Evolutionary conservation across 345 rosid species (phyloP), one percentile per base, ranked within the genome.

Genomic region (Excoecaria agallocha): DNA sequence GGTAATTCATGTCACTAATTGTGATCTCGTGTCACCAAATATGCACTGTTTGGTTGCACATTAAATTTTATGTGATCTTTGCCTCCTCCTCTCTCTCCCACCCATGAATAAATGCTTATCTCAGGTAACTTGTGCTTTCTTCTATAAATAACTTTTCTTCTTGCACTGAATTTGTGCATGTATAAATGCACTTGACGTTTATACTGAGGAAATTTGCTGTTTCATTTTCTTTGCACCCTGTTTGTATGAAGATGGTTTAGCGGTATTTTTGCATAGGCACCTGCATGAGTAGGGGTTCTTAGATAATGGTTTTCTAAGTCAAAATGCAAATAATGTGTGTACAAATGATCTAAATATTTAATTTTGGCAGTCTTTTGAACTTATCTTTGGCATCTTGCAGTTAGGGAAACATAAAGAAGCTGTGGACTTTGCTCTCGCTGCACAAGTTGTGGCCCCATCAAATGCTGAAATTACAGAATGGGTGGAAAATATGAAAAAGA

Each of bases 371-470:
- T 24, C 67, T n/a, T 50, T 66, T 54, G 60, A 17, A 56, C 78
- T 80, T 70, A 62, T 61, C 55, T n/a, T 73, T 72, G 35, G 67
- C 79, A 80, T 81, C 68, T 68, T 76, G 77, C 91, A 95, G 99
- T 81, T 91, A 83, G 91, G 90, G 62, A 93, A 81, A 84, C 82
- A 75, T 69, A 88, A 88, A 81, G 96, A 91, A 84, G 98, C 99
- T 82, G 85, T 93, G 55, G 96, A 91, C 41, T 91, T 93, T 86
- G 98, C 99, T 43, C 65, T 81, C 66, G 90, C 90, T 22, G 94
- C 98, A 35, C 93, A 89, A 75, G 30, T 57, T 68, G 64, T 88
- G 76, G 85, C 87, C 15, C 93, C 98, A 59, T 82, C 91, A 64
- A 82, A 88, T 82, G 76, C 77, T 68, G 85, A 82, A 59, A 79